Conservation (phyloP, 1,284 basidiomycete species). For the Gymnopus androsaceus region DNA sequence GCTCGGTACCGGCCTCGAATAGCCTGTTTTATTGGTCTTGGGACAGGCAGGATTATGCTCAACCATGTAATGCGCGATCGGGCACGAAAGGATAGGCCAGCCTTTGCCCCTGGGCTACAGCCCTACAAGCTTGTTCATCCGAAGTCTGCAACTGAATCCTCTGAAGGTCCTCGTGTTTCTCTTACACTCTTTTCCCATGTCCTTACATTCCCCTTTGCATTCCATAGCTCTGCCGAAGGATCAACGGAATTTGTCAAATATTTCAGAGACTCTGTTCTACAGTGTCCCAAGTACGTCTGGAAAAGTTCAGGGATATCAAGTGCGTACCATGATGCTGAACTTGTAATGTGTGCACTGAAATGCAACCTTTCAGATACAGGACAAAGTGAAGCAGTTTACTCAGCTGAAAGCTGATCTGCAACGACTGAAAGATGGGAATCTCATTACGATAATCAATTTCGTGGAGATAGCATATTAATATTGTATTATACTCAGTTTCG, state of each 20-base stretch:
- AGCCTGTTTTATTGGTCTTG: constrained; percentile 74
- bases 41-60: constrained; percentile 47
- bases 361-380: constrained; percentile 28
- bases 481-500: too few species aligned
- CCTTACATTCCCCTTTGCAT: neutral
- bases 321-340: constrained; percentile 25
- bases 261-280: constrained; percentile 61
- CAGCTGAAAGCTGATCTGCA: constrained; percentile 30
- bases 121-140: constrained; percentile 49
- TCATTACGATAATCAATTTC: neutral
- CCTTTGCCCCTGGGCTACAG: constrained; percentile 40
- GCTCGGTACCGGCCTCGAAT: constrained; percentile 53
- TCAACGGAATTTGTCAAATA: neutral
- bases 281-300: constrained; percentile 71
- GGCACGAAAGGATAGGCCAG: neutral
- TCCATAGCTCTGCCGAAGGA: neutral
- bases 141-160: neutral
- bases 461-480: neutral
- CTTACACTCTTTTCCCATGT: too few species aligned
- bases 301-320: constrained; percentile 63
- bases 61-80: constrained; percentile 8
- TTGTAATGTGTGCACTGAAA: neutral
- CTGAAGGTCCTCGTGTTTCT: neutral
- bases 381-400: constrained; percentile 40
- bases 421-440: constrained; percentile 22